Conservation (phyloP, 2,329 filamentous ascomycete genomes). For the Chrysoporthe cubensis region DNA sequence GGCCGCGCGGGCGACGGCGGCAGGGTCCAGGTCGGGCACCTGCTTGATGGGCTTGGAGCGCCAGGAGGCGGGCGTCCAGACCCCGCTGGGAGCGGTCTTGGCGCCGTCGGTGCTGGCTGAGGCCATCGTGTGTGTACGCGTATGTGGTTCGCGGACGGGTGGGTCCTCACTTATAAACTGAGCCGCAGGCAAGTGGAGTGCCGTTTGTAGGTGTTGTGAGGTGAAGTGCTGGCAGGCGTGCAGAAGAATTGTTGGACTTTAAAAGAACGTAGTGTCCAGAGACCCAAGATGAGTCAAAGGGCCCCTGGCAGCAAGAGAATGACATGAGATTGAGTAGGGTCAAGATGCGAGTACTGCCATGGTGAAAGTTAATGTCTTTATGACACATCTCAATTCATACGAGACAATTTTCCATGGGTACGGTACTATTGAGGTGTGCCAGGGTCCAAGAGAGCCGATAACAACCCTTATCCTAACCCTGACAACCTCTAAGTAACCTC, state of each 20-base stretch:
- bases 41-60: conserved; percentile 79
- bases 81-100: neutral
- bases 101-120: conserved; percentile 23
- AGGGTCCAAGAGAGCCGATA: neutral
- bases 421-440: neutral
- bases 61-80: conserved; percentile 71
- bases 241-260: neutral
- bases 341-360: neutral
- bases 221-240: neutral
- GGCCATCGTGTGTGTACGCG: conserved; percentile 18
- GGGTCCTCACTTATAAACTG: neutral
- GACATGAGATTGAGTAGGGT: too few relatives aligned
- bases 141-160: neutral
- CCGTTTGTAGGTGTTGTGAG: neutral
- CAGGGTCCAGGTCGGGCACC: conserved; percentile 66
- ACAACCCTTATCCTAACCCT: conserved; percentile 18
- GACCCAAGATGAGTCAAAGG: neutral
- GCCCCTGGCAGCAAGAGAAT: neutral
- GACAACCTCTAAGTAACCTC: neutral
- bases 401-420: neutral
- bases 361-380: neutral
- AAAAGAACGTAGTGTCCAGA: neutral
- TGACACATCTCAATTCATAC: conserved; percentile 7
- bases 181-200: too few relatives aligned
- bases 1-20: conserved; percentile 62